Evolutionary conservation across 805 yeast species (phyloP).

Genomic region (Deakozyma indianensis): DNA sequence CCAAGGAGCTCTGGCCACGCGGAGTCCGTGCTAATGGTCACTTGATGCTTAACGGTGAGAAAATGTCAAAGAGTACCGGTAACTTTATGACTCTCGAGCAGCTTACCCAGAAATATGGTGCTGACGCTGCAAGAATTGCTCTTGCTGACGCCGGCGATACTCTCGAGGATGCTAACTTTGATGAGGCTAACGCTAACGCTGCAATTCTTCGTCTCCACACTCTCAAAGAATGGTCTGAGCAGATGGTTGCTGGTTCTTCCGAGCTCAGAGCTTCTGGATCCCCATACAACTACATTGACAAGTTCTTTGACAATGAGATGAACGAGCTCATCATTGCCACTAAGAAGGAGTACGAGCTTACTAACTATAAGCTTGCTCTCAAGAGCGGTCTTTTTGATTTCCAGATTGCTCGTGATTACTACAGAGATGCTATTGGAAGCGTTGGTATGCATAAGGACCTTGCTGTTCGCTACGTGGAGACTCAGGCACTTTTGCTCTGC

Average conservation of each 20-base stretch:
- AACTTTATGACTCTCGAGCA: slow-evolving; percentile 86
- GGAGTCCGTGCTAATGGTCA: slow-evolving; percentile 96
- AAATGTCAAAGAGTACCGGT: slow-evolving; percentile 97
- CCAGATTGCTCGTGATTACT: slow-evolving; percentile 91
- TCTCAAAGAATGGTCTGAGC: slow-evolving; percentile 93
- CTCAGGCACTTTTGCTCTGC: slow-evolving; percentile 69
- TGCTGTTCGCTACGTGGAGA: slow-evolving; percentile 67
- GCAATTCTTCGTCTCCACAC: slow-evolving; percentile 88
- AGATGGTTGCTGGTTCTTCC: slow-evolving; percentile 37
- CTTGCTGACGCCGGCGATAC: slow-evolving; percentile 98
- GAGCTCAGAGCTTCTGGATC: slow-evolving; percentile 36
- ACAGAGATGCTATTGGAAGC: slow-evolving; percentile 60
- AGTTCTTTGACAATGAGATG: slow-evolving; percentile 89
- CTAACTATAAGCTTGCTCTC: slow-evolving; percentile 78
- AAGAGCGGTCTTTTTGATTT: slow-evolving; percentile 86
- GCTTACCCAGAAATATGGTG: slow-evolving; percentile 79
- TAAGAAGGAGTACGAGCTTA: slow-evolving; percentile 49
- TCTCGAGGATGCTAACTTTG: slow-evolving; percentile 95
- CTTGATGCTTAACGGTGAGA: slow-evolving; percentile 84
- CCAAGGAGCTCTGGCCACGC: slow-evolving; percentile 79
- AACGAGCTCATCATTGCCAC: slow-evolving; percentile 65
- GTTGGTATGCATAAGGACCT: slow-evolving; percentile 67
- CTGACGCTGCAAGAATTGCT: slow-evolving; percentile 95
- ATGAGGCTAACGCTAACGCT: slow-evolving; percentile 91
- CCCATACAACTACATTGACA: slow-evolving; percentile 58